Evolutionary conservation across 2,329 filamentous ascomycete genomes (phyloP).

Genomic region (Beauveria medogensis): DNA sequence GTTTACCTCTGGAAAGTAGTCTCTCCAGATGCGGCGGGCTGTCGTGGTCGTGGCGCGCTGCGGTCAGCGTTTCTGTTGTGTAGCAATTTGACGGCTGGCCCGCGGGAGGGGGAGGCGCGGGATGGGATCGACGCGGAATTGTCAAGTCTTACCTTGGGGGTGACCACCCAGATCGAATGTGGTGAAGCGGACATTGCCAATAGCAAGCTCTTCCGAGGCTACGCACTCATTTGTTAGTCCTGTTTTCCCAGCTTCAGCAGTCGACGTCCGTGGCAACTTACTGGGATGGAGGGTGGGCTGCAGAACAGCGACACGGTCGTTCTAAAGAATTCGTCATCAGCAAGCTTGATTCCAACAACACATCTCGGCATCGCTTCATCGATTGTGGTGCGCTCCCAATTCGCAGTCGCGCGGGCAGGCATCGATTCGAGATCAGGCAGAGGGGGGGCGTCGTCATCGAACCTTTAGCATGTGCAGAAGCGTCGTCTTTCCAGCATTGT

Average conservation of each 20-base stretch:
- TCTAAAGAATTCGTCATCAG: constrained; percentile 44
- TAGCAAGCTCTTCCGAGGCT: constrained; percentile 87
- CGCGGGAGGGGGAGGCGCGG: neutral
- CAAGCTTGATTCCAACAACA: constrained; percentile 4
- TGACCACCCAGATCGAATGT: constrained; percentile 92
- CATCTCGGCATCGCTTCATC: neutral
- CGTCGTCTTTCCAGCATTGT: constrained; percentile 92
- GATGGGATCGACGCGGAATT: constrained; percentile 1
- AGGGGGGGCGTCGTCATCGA: constrained; percentile 23
- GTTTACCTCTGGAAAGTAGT: constrained; percentile 94
- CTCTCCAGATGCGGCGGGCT: constrained; percentile 92
- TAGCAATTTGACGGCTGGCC: neutral
- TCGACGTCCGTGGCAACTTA: constrained; percentile 37
- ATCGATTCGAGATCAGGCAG: neutral
- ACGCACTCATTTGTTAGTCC: neutral
- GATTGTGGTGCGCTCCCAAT: neutral
- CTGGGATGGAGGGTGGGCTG: constrained; percentile 88
- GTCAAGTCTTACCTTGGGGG: constrained; percentile 61
- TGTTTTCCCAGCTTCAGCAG: neutral
- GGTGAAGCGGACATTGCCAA: constrained; percentile 89
- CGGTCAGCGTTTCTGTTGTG: neutral
- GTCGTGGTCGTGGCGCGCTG: neutral
- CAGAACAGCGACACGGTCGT: constrained; percentile 85
- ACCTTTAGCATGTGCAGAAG: constrained; percentile 94
- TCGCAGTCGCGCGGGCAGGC: neutral